Percentiles rank a stretch among this genome's conserved stretches.
Conservation (phyloP, 306 rosid species). For the Quercus alba region DNA sequence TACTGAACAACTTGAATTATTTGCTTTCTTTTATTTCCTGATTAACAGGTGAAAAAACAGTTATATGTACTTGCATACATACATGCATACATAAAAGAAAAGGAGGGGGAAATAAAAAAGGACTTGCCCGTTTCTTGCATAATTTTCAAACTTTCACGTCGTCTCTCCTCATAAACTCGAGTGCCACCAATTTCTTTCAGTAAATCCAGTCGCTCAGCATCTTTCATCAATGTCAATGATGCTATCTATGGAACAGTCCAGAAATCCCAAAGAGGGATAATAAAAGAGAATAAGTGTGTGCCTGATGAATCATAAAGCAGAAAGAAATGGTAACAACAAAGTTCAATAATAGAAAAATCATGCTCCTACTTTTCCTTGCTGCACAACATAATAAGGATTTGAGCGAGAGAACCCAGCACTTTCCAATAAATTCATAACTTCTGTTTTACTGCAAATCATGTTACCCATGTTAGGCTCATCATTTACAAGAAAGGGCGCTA, state of each 20-base stretch:
- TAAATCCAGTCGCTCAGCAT: slow-evolving; percentile 88
- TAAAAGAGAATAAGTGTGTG: slow-evolving; percentile 6
- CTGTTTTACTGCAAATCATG: slow-evolving; percentile 69
- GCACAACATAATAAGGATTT: slow-evolving; percentile 98
- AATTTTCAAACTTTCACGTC: slow-evolving; percentile 94
- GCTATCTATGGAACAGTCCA: slow-evolving; percentile 58
- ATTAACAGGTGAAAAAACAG: slow-evolving; percentile 13
- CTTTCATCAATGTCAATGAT: slow-evolving; percentile 91
- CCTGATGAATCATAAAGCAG: slow-evolving; percentile 3
- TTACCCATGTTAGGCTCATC: neutral
- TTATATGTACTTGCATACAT: neutral
- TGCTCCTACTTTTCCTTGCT: slow-evolving; percentile 87
- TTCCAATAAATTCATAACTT: slow-evolving; percentile 97
- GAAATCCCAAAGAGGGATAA: neutral
- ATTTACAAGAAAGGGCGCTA: neutral
- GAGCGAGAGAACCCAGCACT: slow-evolving; percentile 99
- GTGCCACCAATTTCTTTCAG: slow-evolving; percentile 99
- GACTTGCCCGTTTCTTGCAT: slow-evolving; percentile 94
- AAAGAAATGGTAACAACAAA: slow-evolving; percentile 8
- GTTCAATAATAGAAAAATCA: slow-evolving; percentile 19
- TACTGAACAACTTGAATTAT: slow-evolving; percentile 98
- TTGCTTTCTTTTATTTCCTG: slow-evolving; percentile 91
- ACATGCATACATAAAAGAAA: neutral
- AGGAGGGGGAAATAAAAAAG: neutral
- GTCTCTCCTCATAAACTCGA: slow-evolving; percentile 96